Base-by-base conservation (phyloP, 768 basidiomycete genomes). In the Hemileccinum rubropunctum region DNA sequence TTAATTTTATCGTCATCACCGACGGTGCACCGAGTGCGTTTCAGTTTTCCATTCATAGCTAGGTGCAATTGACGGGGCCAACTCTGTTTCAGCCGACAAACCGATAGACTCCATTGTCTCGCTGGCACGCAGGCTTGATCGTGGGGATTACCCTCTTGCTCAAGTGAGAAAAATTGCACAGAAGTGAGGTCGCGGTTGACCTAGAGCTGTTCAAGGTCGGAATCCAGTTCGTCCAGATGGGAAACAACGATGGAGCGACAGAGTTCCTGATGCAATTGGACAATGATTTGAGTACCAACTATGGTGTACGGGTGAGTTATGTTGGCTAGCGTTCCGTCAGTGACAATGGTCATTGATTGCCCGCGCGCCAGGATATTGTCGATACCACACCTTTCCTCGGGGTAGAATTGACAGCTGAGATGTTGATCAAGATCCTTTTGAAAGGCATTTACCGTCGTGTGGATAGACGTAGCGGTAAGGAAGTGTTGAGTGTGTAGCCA, bases 151-250 rank as follows among this genome's bases (percentile, higher is more conserved):
- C 56, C 81, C 82, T 0, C 66, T 81, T 10, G 66, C 71, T 9
- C 84, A 85, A 71, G 77, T 84, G 35, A 57, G 58, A 7, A 13
- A 10, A 26, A 15, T 10, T 17, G 3, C 7, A 3, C 3, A n/a
- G 17, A n/a, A 30, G 17, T 2, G 13, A 27, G 13, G 6, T n/a
- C 18, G 13, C 8, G 11, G 37, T 50, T 53, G 20, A 65, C 14
- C 3, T 3, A 13, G 23, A 3, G 20, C 33, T 61, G 27, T 39
- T 52, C 21, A 61, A 86, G 77, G 71, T 86, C 15, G 83, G 85
- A 0, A 77, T 87, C 23, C 84, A 86, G 54, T 86, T 90, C 44
- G 77, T 90, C 1, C 88, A 89, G 63, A 79, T 90, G 32, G 87
- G 87, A 5, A 63, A 78, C 61, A 57, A 61, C 49, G 32, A 56